These are phyloP conservation scores for Ogataea paraovalis DNA, from an alignment of 805 yeast genomes.

Conservation along the genomic window DNA sequence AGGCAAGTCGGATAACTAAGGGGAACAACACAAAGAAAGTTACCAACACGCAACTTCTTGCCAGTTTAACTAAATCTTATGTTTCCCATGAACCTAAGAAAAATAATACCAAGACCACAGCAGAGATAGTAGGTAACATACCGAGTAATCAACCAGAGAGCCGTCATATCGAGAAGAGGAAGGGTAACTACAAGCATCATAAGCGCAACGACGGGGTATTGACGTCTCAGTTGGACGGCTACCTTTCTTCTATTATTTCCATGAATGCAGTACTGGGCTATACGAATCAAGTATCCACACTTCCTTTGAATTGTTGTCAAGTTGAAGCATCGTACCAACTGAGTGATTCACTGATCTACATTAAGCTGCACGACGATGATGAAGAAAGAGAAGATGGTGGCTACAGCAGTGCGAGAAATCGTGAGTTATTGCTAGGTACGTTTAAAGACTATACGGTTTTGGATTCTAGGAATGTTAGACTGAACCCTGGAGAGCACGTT, in stretches of 20 bases:
- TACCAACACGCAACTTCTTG: constrained; percentile 1
- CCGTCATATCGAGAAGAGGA: neutral
- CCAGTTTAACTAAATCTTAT: neutral
- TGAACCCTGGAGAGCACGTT: constrained; percentile 11
- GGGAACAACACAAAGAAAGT: neutral
- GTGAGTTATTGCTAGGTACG: neutral
- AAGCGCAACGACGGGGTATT: constrained; percentile 1
- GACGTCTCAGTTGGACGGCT: constrained; percentile 13
- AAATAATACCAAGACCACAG: neutral
- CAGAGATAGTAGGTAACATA: neutral
- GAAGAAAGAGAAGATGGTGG: neutral
- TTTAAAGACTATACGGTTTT: neutral
- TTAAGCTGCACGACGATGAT: neutral
- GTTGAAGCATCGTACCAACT: neutral
- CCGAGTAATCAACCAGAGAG: neutral
- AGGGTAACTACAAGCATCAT: neutral
- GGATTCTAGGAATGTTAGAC: neutral
- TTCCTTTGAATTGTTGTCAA: neutral
- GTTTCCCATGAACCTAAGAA: neutral
- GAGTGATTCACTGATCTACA: neutral
- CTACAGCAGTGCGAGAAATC: no score
- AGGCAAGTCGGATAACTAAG: neutral
- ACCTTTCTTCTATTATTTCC: constrained; percentile 12
- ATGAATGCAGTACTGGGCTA: constrained; percentile 15
- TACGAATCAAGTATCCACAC: constrained; percentile 11